Evolutionary conservation across 768 basidiomycete species (phyloP).

Genomic region (Agaricus bisporus): DNA sequence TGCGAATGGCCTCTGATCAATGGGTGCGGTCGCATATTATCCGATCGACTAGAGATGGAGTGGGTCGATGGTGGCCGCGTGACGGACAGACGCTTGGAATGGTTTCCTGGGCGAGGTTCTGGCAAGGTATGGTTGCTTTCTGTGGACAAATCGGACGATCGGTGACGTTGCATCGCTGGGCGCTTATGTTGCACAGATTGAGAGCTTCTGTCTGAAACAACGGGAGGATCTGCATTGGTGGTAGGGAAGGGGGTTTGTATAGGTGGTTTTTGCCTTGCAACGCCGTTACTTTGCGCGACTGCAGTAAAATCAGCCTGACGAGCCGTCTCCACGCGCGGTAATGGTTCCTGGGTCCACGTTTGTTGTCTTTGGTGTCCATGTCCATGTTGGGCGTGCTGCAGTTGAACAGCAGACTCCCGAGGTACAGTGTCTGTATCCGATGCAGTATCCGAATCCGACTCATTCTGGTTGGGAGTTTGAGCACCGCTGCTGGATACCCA

Average conservation of each 20-base stretch:
- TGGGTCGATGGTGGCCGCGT: constrained; percentile 60
- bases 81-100: constrained; percentile 34
- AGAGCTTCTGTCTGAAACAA: not conserved
- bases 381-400: constrained; percentile 5
- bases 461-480: constrained; percentile 51
- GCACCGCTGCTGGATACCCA: constrained; percentile 78
- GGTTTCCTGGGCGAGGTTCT: constrained; percentile 22
- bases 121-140: constrained; percentile 16
- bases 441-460: constrained; percentile 38
- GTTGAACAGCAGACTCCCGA: constrained; percentile 13
- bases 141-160: not conserved
- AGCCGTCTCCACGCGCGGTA: constrained; percentile 29
- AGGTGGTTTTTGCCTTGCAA: constrained; percentile 7
- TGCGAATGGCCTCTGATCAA: constrained; percentile 71
- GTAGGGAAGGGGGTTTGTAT: constrained; percentile 10
- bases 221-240: constrained; percentile 2
- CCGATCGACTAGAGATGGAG: constrained; percentile 36
- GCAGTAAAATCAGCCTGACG: constrained; percentile 27
- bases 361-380: constrained; percentile 13
- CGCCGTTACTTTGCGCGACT: constrained; percentile 6
- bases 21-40: constrained; percentile 61
- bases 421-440: constrained; percentile 26
- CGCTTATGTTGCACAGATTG: constrained; percentile 1
- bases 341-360: constrained; percentile 11
- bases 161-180: constrained; percentile 5